Percentiles rank a stretch among this genome's conserved stretches.
Evolutionary conservation across 768 basidiomycete genomes (phyloP).

Genomic region (Sporobolomyces phaffii): DNA sequence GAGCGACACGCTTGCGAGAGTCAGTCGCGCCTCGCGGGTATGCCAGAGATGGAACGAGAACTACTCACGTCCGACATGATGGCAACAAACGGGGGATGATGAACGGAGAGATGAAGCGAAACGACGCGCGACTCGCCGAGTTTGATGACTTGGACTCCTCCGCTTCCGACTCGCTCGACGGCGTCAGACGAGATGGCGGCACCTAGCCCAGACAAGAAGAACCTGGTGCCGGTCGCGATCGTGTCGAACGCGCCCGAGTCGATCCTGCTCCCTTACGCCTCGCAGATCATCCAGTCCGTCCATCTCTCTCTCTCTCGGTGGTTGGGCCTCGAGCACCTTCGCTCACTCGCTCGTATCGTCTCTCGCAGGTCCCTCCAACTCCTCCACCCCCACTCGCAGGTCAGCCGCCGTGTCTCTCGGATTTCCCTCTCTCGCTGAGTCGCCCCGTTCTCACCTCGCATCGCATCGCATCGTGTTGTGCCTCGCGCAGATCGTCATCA

Average conservation of each 20-base stretch:
- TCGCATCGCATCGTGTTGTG: background rate
- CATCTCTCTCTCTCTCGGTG: no score
- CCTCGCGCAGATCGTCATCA: slow-evolving; percentile 20
- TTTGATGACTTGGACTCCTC: background rate
- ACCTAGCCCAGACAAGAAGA: background rate
- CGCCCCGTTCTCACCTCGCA: background rate
- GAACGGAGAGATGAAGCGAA: background rate
- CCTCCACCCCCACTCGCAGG: slow-evolving; percentile 20
- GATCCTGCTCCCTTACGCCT: slow-evolving; percentile 5
- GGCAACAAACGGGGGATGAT: background rate
- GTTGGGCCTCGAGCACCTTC: no score
- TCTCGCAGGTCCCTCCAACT: slow-evolving; percentile 1
- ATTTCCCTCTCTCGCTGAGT: background rate
- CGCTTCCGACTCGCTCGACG: background rate
- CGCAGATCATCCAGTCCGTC: slow-evolving; percentile 10
- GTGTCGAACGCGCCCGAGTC: slow-evolving; percentile 15
- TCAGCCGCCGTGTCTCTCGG: background rate
- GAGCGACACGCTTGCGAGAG: no score
- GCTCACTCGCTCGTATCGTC: background rate
- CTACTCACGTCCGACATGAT: background rate
- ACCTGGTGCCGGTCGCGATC: slow-evolving; percentile 23
- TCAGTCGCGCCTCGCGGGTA: no score
- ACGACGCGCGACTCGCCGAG: background rate
- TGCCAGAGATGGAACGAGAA: no score
- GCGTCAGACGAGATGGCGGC: background rate